These are phyloP conservation scores for Isoetes taiwanensis DNA, from an alignment of 75 land plant genomes.

Conservation along the genomic window DNA sequence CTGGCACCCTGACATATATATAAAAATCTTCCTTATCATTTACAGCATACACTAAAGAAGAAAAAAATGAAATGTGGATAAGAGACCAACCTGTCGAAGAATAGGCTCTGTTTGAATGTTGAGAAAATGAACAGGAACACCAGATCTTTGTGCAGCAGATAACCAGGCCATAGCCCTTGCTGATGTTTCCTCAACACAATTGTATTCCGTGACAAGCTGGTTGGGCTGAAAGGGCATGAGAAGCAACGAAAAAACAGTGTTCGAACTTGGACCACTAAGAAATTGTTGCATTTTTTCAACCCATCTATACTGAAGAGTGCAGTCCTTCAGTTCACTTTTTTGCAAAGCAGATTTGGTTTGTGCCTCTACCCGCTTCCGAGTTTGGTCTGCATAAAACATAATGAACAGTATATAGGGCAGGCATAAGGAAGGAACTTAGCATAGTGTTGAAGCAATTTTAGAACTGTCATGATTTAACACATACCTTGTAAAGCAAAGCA, in stretches of 20 bases:
- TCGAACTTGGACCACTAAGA: slow-evolving; percentile 22
- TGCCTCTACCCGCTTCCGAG: not conserved
- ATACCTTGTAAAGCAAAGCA: slow-evolving; percentile 42
- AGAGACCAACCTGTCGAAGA: slow-evolving; percentile 22
- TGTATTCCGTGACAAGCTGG: slow-evolving; percentile 10
- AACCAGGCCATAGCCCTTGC: slow-evolving; percentile 44
- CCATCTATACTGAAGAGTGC: slow-evolving; percentile 59
- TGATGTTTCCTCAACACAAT: slow-evolving; percentile 28
- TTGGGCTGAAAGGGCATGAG: slow-evolving; percentile 30
- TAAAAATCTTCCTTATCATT: slow-evolving; percentile 12
- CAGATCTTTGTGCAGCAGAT: slow-evolving; percentile 43
- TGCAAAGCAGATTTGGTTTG: slow-evolving; percentile 9
- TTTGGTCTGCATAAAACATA: not conserved
- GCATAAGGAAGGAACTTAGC: no score
- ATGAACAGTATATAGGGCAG: not conserved
- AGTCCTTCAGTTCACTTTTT: slow-evolving; percentile 39
- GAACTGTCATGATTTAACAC: no score
- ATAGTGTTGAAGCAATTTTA: no score
- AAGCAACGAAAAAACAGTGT: slow-evolving; percentile 37
- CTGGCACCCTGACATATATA: slow-evolving; percentile 36
- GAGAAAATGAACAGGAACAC: slow-evolving; percentile 44
- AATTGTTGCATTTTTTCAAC: slow-evolving; percentile 43
- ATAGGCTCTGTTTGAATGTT: slow-evolving; percentile 55
- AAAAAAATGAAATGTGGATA: not conserved
- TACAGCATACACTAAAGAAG: not conserved